phyloP scores from a whole-genome alignment of 495 filamentous ascomycete genomes.

The Hyaloscypha hepaticicola region DNA sequence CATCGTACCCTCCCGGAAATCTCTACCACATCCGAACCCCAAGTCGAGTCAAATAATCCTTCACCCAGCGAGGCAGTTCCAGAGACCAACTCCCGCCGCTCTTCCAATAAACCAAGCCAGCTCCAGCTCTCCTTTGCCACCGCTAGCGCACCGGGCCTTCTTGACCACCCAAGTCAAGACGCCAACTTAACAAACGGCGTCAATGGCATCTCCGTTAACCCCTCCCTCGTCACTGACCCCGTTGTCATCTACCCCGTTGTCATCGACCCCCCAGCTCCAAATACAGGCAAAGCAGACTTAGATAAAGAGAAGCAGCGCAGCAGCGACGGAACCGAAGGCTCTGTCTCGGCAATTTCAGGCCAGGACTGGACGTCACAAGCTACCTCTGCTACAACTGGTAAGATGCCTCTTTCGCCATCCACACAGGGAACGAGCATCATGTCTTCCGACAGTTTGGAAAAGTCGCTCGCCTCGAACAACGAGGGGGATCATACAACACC shows the following conservation, averaged over 20 bases:
- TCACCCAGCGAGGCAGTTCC: constrained; percentile 17
- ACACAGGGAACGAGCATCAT: constrained; percentile 58
- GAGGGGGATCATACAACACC: constrained; percentile 6
- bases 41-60: not conserved
- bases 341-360: constrained; percentile 41
- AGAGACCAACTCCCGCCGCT: constrained; percentile 10
- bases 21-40: not conserved
- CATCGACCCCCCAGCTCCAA: constrained; percentile 30
- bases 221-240: constrained; percentile 25
- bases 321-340: constrained; percentile 51
- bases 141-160: constrained; percentile 18
- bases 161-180: constrained; percentile 19
- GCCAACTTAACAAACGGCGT: constrained; percentile 7
- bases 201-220: constrained; percentile 17
- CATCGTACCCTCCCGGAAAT: constrained; percentile 17
- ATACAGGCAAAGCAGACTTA: not conserved
- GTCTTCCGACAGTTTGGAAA: constrained; percentile 35
- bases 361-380: constrained; percentile 53
- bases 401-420: constrained; percentile 57
- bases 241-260: constrained; percentile 18
- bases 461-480: constrained; percentile 4
- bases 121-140: constrained; percentile 24
- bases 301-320: constrained; percentile 42
- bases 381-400: constrained; percentile 54
- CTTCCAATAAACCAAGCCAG: constrained; percentile 24